A percentile compares a stretch with the other conserved stretches of the same genome.
phyloP scores from a whole-genome alignment of 2,329 filamentous ascomycete genomes.

The Raffaelea albimanens region DNA sequence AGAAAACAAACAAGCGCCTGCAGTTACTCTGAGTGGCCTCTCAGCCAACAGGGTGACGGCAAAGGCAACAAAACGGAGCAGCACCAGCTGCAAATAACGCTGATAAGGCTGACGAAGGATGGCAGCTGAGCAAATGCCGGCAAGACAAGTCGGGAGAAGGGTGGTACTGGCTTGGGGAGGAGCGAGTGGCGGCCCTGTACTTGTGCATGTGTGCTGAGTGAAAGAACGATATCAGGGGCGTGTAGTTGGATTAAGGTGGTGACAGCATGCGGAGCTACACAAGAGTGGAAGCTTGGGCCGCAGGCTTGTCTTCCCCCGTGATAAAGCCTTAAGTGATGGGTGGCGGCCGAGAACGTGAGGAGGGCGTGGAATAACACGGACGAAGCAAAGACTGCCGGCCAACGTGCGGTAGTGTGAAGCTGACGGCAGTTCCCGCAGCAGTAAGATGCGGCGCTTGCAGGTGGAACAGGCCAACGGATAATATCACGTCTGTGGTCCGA shows the following conservation, averaged over 20 bases:
- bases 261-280: not conserved
- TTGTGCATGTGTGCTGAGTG: not conserved
- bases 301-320: constrained; percentile 2
- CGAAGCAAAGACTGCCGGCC: not conserved
- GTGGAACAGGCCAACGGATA: not conserved
- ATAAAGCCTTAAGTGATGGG: constrained; percentile 2
- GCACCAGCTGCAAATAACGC: constrained; percentile 1
- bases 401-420: not conserved
- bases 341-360: not conserved
- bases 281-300: constrained; percentile 1
- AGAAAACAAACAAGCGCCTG: not conserved
- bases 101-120: not conserved
- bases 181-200: not conserved
- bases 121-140: not conserved
- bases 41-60: not conserved
- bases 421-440: constrained; percentile 6
- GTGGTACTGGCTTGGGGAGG: not conserved
- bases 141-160: not conserved
- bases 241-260: constrained; percentile 1
- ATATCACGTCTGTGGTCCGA: too few relatives aligned
- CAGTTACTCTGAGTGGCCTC: not conserved
- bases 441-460: not conserved
- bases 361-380: constrained; percentile 7
- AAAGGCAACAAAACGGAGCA: not conserved
- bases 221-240: not conserved